Base-by-base conservation (phyloP, 2,329 filamentous ascomycete genomes). In the Aspergillus brasiliensis region DNA sequence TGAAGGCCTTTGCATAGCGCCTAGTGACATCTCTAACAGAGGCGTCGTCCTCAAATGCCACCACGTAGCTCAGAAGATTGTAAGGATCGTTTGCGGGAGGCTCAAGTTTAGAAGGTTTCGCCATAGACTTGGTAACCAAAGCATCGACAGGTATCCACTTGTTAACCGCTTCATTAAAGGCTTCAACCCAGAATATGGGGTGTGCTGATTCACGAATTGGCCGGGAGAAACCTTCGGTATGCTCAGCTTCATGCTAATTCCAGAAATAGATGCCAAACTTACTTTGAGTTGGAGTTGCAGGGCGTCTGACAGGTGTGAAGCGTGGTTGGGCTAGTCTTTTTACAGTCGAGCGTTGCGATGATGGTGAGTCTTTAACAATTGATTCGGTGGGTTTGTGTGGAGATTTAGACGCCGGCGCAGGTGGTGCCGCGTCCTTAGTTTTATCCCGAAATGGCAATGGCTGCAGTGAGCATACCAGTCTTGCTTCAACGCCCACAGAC, bases 181-280 rank as follows among this genome's bases (percentile, higher is more conserved):
- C 88, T 77, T 99, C 95, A 0, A 97, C 89, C 95, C 95, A 99
- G 72, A 92, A 98, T 3, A 98, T 83, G 0, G 95, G 95, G 69
- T 89, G 91, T 0, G 85, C 76, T 0, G 92, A 93, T 70, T 94
- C 91, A 23, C 83, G 83, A 10, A 89, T 84, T 13, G 71, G 77
- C 19, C 76, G 76, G 34, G 73, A 72, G 23, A 77, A 74, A 10
- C 73, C 75, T 53, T 79, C 47, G 23, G 59, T 19, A 10, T 60
- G 53, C 56, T 61, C 31, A 63, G 56, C 19, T 17, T 15, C 15
- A 44, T 47, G 11, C 27, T 6, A 53, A 8, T 7, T 7, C 10
- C 3, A 10, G n/a, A 2, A 28, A 48, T 21, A 27, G 11, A 17
- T 13, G n/a, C 8, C 8, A 11, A 15, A 49, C 67, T 19, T 68